Evolutionary conservation across 2,329 filamentous ascomycete species (phyloP), one percentile per base, ranked within the genome.

Genomic region (Penicillium polonicum): DNA sequence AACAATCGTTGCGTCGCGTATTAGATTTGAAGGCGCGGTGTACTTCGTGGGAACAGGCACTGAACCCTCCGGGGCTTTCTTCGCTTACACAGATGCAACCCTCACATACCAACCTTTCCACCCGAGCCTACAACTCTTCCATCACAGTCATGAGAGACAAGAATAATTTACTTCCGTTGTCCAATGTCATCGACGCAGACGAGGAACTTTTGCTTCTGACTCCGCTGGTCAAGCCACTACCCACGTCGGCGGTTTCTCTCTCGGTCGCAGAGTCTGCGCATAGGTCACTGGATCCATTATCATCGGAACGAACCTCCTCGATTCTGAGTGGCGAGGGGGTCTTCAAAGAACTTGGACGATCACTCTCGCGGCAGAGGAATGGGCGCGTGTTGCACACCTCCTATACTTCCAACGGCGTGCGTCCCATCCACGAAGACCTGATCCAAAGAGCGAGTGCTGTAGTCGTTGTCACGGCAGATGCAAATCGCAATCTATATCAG

Each of bases 121-220:
- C 87, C 0, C 88, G 85, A 70, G 92, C 92, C 2, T 99, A 97
- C 73, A 92, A 96, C 69, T 88, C 86, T 64, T 97, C 93, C 1
- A 96, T 97, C 59, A 94, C 92, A 0, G 88, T 99, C 25, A 91
- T 97, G 48, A 83, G 92, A 57, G 93, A 99, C 72, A 93, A 91
- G 72, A 89, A 93, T 60, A 87, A 90, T 58, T 78, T 96, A 2
- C 79, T 99, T 3, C 94, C 94, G 1, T 80, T 97, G 5, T 89
- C 90, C 3, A 88, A 88, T 60, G 88, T 90, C 5, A 83, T 97
- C 70, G 88, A 93, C 48, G 85, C 88, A 21, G 89, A 91, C 55
- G 92, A 97, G 70, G 93, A 97, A 71, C 76, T 97, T n/a, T 81
- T 97, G 6, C 81, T 97, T 1, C 79, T 97, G 25, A 96, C 92